Evolutionary conservation across 331 rosid genomes (phyloP).

Genomic region (Quercus lobata): DNA sequence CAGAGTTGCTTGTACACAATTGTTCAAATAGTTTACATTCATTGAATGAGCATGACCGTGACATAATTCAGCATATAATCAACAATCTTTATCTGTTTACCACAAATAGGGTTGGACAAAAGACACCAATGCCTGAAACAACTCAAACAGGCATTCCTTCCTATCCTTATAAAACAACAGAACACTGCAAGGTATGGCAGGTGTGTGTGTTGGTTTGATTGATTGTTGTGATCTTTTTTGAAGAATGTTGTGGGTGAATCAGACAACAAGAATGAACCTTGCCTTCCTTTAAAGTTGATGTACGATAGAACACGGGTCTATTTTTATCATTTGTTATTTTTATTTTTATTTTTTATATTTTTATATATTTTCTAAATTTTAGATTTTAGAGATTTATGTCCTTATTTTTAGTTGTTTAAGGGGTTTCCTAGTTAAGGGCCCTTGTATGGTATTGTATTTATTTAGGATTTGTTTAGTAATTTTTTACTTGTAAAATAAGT

Average conservation of each 20-base stretch:
- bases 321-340: too few relatives aligned
- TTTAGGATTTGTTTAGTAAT: too few relatives aligned
- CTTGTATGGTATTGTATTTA: too few relatives aligned
- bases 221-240: not conserved
- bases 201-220: not conserved
- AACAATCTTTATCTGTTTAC: constrained; percentile 41
- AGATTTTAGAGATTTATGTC: too few relatives aligned
- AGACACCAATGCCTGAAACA: constrained; percentile 28
- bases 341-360: too few relatives aligned
- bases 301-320: too few relatives aligned
- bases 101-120: constrained; percentile 19
- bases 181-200: constrained; percentile 44
- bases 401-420: too few relatives aligned
- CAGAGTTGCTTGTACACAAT: constrained; percentile 50
- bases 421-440: too few relatives aligned
- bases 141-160: constrained; percentile 23
- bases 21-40: constrained; percentile 27
- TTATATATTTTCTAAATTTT: too few relatives aligned
- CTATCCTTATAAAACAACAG: constrained; percentile 28
- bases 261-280: not conserved
- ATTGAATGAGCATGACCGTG: constrained; percentile 27
- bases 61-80: constrained; percentile 39
- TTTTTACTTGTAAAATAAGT: too few relatives aligned
- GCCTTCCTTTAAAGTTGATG: not conserved
- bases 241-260: not conserved